These are phyloP conservation scores for Closterium sp. DNA, from an alignment of 139 green algal genomes.

Conservation along the genomic window DNA sequence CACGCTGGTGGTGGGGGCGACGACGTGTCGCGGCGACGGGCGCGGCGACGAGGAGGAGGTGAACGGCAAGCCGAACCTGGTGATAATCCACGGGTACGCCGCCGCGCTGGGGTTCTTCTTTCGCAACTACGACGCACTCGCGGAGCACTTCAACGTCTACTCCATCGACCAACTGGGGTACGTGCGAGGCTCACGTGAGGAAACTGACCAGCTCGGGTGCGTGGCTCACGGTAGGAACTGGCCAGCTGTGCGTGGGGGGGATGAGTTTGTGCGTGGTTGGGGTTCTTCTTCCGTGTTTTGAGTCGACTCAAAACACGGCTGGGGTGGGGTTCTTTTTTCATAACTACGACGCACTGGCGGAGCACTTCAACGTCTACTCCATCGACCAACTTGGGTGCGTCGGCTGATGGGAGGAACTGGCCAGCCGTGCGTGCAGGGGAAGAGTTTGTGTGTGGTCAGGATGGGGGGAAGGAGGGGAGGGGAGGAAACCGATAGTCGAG, in stretches of 20 bases:
- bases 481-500: no score
- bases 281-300: no score
- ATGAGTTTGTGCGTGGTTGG: no score
- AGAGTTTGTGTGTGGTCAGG: background rate
- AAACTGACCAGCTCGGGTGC: no score
- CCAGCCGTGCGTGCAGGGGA: no score
- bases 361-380: conserved; percentile 37
- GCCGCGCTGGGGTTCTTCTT: conserved; percentile 45
- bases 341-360: conserved; percentile 24
- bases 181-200: no score
- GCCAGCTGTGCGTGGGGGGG: no score
- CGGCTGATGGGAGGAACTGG: no score
- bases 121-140: conserved; percentile 24
- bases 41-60: background rate
- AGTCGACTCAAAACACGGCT: no score
- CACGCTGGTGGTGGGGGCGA: conserved; percentile 14
- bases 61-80: conserved; percentile 30
- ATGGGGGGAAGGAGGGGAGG: no score
- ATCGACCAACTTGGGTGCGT: conserved; percentile 44
- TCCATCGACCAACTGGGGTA: conserved; percentile 45
- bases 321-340: no score
- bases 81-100: conserved; percentile 47
- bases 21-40: conserved; percentile 51
- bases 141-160: conserved; percentile 36
- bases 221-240: background rate